Evolutionary conservation across 2,329 filamentous ascomycete species (phyloP).

Genomic region (Pseudogymnoascus sp.): DNA sequence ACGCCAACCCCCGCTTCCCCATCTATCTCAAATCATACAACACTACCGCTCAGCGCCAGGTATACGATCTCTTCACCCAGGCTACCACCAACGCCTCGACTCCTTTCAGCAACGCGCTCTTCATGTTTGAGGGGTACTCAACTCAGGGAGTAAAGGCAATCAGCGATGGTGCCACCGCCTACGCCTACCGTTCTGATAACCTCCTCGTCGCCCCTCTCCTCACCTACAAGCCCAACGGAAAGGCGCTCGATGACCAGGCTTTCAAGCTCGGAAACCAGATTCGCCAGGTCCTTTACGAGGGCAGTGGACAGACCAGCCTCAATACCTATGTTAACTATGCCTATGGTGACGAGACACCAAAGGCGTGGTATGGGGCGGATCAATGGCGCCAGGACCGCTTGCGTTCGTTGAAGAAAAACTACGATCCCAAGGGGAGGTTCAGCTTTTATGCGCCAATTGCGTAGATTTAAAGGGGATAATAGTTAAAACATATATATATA

Average conservation of each 20-base stretch:
- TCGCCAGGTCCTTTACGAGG: constrained; percentile 32
- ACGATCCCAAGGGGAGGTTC: constrained; percentile 40
- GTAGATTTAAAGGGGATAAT: constrained; percentile 4
- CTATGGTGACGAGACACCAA: constrained; percentile 37
- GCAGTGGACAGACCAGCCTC: constrained; percentile 28
- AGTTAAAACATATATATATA: background rate
- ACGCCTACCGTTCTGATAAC: constrained; percentile 39
- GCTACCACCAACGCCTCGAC: constrained; percentile 21
- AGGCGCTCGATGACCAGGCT: constrained; percentile 30
- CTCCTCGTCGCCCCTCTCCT: constrained; percentile 36
- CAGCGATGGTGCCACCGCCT: constrained; percentile 34
- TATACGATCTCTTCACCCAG: constrained; percentile 30
- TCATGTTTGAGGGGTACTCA: constrained; percentile 52
- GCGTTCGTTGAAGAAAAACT: constrained; percentile 39
- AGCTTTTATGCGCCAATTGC: constrained; percentile 38
- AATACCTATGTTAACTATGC: constrained; percentile 47
- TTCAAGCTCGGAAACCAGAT: constrained; percentile 32
- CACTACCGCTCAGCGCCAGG: constrained; percentile 14
- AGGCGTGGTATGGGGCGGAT: constrained; percentile 42
- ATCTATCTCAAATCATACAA: constrained; percentile 21
- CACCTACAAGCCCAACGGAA: constrained; percentile 30
- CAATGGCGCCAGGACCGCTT: constrained; percentile 41
- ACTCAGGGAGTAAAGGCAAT: constrained; percentile 37
- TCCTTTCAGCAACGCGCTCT: constrained; percentile 35
- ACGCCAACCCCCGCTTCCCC: constrained; percentile 19